Percentiles rank a stretch among this genome's conserved stretches.
Conservation (phyloP, 306 rosid species). For the Cicer pinnatifidum region DNA sequence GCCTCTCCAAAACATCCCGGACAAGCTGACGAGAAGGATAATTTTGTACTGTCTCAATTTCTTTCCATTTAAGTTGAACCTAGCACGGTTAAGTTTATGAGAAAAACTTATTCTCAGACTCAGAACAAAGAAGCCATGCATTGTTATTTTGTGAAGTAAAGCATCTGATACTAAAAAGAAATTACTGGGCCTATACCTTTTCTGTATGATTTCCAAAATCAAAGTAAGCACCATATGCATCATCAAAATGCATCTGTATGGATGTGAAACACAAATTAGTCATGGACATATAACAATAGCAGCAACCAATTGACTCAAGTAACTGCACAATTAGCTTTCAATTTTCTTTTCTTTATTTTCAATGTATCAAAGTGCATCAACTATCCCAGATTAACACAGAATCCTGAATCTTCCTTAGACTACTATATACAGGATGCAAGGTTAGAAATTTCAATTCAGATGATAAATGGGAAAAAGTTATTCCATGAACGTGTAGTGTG, state of each 20-base stretch:
- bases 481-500: neutral
- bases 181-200: conserved; percentile 59
- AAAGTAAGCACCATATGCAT: conserved; percentile 72
- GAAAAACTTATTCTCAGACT: conserved; percentile 36
- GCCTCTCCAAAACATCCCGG: conserved; percentile 69
- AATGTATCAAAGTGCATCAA: conserved; percentile 12
- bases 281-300: conserved; percentile 21
- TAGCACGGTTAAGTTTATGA: conserved; percentile 44
- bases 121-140: conserved; percentile 14
- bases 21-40: conserved; percentile 66
- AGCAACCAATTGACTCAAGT: conserved; percentile 25
- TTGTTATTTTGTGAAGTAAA: conserved; percentile 24
- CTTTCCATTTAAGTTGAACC: conserved; percentile 88
- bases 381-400: conserved; percentile 11
- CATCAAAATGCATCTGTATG: conserved; percentile 86
- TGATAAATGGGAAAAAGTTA: neutral
- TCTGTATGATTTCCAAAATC: conserved; percentile 96
- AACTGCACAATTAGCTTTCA: conserved; percentile 31
- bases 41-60: conserved; percentile 51
- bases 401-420: conserved; percentile 25
- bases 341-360: conserved; percentile 27
- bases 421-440: neutral
- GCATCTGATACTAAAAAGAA: conserved; percentile 13
- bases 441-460: conserved; percentile 3
- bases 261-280: conserved; percentile 49